These are phyloP conservation scores for Fusarium palustre DNA, from an alignment of 2,329 filamentous ascomycete genomes.

Conservation along the genomic window DNA sequence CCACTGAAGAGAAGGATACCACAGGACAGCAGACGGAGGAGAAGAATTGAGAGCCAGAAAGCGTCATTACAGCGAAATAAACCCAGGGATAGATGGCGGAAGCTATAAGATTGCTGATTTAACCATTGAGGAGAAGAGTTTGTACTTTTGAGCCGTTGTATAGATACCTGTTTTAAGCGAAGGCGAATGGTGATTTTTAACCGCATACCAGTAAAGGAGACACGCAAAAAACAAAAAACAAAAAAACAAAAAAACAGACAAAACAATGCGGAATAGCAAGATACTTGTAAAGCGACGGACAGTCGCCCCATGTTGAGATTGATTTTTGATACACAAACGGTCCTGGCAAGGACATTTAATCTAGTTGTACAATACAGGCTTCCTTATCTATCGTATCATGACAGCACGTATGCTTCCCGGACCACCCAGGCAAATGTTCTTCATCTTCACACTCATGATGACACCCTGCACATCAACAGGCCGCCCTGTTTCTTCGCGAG, in stretches of 20 bases:
- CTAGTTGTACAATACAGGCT: constrained; percentile 48
- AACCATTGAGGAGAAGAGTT: constrained; percentile 29
- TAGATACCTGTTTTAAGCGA: constrained; percentile 51
- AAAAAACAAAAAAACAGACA: neutral
- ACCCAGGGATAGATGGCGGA: constrained; percentile 32
- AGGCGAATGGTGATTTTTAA: constrained; percentile 50
- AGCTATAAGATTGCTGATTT: constrained; percentile 37
- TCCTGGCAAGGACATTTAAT: constrained; percentile 36
- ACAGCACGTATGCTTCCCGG: constrained; percentile 26
- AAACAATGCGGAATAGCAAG: constrained; percentile 16
- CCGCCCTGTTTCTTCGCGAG: constrained; percentile 85
- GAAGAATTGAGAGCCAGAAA: constrained; percentile 29
- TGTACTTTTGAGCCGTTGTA: constrained; percentile 44
- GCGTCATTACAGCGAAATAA: constrained; percentile 21
- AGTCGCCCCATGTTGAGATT: constrained; percentile 33
- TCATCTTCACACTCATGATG: constrained; percentile 51
- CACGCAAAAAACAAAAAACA: constrained; percentile 14
- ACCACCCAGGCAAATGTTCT: neutral
- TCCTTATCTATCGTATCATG: constrained; percentile 40
- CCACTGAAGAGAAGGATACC: constrained; percentile 29
- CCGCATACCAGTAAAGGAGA: constrained; percentile 34
- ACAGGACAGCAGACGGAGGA: constrained; percentile 12
- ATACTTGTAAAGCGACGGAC: constrained; percentile 20
- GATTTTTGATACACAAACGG: constrained; percentile 42
- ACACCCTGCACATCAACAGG: constrained; percentile 78